Base-by-base conservation (phyloP, 2,329 filamentous ascomycete genomes). In the Davidsoniella neocaledoniae region DNA sequence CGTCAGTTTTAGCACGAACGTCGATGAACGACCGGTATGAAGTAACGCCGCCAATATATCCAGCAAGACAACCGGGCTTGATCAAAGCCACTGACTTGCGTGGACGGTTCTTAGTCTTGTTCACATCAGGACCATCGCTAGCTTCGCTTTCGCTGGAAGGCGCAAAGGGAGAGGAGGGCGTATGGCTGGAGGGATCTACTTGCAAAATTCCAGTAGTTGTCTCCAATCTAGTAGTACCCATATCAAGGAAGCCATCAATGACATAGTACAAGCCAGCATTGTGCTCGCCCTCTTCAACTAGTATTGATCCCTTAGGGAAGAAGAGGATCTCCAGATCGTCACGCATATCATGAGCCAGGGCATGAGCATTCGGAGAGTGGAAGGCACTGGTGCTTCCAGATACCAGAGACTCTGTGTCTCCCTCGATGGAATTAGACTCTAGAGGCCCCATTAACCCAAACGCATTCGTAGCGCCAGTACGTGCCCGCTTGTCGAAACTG, bases 211-310 rank as follows among this genome's bases (percentile, higher is more conserved):
- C 52, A 19, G 45, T 44, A 17, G 38, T 16, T 6, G 29, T 23
- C 26, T 53, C 52, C 8, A 42, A 48, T 14, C 50, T 50, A n/a
- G 48, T 53, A 8, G 52, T 50, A 17, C 52, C 52, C 41, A 96
- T 88, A 59, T 98, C 91, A 36, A 98, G 68, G 58, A 98, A 98
- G 0, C 91, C 91, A 62, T 98, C 91, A 46, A 98, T 83, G 2
- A 98, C 90, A 64, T 98, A 98, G 66, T 98, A 98, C 0, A 98
- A 64, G 0, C 91, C 91, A 0, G 91, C 91, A 57, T 93, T 94
- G n/a, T 91, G 77, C 62, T 98, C 91, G 8, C 91, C 90, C 66
- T 96, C 88, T 60, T 98, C 91, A 0, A 98, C 88, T 14, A 98
- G 72, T 0, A 98, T 83, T 1, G 91, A 90, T 2, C 85, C 88